These are phyloP conservation scores for Cucurbita argyrosperma DNA, from an alignment of 306 rosid genomes.

Conservation along the genomic window DNA sequence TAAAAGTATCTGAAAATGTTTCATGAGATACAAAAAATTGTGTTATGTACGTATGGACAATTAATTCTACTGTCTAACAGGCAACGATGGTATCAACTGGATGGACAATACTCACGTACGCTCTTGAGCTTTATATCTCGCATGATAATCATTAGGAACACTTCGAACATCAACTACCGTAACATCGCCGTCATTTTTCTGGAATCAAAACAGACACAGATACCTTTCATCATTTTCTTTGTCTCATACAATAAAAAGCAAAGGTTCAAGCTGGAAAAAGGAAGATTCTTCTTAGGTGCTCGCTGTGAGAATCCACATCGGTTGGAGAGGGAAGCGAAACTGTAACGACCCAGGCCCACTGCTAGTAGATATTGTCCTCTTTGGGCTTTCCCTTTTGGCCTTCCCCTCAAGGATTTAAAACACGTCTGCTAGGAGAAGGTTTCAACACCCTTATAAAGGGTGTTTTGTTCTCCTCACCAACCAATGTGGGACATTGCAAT, in stretches of 20 bases:
- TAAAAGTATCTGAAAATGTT: slow-evolving; percentile 54
- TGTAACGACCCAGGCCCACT: too few species aligned
- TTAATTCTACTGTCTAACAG: neutral
- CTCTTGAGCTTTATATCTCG: slow-evolving; percentile 82
- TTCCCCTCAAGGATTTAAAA: too few species aligned
- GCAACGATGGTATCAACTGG: neutral
- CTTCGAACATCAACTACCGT: slow-evolving; percentile 59
- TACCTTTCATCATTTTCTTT: slow-evolving; percentile 8
- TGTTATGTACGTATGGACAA: neutral
- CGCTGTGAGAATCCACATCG: too few species aligned
- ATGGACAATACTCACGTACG: slow-evolving; percentile 58
- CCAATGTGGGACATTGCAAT: too few species aligned
- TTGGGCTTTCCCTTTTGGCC: too few species aligned
- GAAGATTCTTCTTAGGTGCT: neutral
- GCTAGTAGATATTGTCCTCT: too few species aligned
- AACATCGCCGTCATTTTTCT: slow-evolving; percentile 70
- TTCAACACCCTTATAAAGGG: too few species aligned
- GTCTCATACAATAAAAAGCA: neutral
- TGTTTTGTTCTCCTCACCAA: too few species aligned
- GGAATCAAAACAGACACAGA: slow-evolving; percentile 14
- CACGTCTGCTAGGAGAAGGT: too few species aligned
- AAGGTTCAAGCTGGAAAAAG: neutral
- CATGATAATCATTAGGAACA: slow-evolving; percentile 69
- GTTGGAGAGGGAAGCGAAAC: too few species aligned
- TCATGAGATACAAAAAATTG: neutral